phyloP scores from a whole-genome alignment of 2,329 filamentous ascomycete species.

The Ceratocystis smalleyi region DNA sequence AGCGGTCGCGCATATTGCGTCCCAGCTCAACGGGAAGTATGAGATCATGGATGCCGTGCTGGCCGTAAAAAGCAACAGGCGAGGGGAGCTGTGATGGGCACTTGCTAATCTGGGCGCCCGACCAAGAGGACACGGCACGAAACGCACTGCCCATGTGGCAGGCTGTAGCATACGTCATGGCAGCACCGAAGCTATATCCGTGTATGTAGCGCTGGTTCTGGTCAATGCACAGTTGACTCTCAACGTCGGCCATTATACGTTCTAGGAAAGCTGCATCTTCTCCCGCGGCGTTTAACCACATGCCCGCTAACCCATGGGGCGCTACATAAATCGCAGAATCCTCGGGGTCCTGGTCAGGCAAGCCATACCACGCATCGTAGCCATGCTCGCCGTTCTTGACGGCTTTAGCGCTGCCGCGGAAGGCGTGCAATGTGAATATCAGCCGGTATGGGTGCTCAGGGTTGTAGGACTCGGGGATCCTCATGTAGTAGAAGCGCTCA shows the following conservation, averaged over 20 bases:
- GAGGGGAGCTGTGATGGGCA: constrained; percentile 22
- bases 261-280: constrained; percentile 29
- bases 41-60: constrained; percentile 26
- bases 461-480: constrained; percentile 28
- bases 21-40: constrained; percentile 24
- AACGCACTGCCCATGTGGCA: constrained; percentile 26
- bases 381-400: constrained; percentile 24
- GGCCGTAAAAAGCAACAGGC: constrained; percentile 26
- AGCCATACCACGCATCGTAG: constrained; percentile 26
- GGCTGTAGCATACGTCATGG: constrained; percentile 29
- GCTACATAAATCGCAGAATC: constrained; percentile 28
- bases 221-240: constrained; percentile 29
- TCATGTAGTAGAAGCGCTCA: constrained; percentile 26
- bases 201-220: constrained; percentile 28
- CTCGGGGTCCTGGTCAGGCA: constrained; percentile 24
- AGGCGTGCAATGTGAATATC: constrained; percentile 29
- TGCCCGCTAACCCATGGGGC: constrained; percentile 27
- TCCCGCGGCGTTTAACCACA: constrained; percentile 29
- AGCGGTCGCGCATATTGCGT: constrained; percentile 24
- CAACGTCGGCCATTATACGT: constrained; percentile 25
- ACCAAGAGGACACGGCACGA: constrained; percentile 25
- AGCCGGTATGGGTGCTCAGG: constrained; percentile 26
- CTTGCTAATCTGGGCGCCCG: constrained; percentile 23
- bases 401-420: constrained; percentile 25
- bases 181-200: constrained; percentile 30